A percentile compares a stretch with the other conserved stretches of the same genome.
Conservation (phyloP, 2,329 filamentous ascomycete genomes). For the Colletotrichum viniferum region DNA sequence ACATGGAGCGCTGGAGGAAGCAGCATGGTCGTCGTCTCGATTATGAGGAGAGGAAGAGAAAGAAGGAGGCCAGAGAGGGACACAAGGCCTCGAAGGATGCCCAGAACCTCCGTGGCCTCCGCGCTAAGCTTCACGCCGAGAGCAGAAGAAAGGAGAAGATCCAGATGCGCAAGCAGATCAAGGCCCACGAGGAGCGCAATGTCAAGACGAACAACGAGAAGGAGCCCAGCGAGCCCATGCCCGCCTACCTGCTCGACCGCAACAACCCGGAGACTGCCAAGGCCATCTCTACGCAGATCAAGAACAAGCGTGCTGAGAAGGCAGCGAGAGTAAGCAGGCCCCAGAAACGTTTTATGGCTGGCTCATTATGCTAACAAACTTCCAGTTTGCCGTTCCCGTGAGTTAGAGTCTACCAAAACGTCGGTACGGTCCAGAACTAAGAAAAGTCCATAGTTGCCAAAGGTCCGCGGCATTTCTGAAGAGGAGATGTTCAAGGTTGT, state of each 20-base stretch:
- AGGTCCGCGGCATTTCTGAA: slow-evolving; percentile 71
- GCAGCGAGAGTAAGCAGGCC: slow-evolving; percentile 61
- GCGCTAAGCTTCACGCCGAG: slow-evolving; percentile 92
- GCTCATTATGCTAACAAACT: background rate
- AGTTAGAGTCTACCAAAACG: background rate
- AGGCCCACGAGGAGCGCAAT: slow-evolving; percentile 93
- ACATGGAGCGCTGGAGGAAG: slow-evolving; percentile 59
- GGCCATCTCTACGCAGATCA: slow-evolving; percentile 83
- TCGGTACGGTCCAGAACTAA: slow-evolving; percentile 56
- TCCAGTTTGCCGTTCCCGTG: slow-evolving; percentile 77
- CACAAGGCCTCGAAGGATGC: slow-evolving; percentile 90
- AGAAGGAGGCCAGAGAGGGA: slow-evolving; percentile 84
- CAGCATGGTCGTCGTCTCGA: slow-evolving; percentile 64
- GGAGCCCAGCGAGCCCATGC: slow-evolving; percentile 80
- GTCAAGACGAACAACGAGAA: slow-evolving; percentile 86
- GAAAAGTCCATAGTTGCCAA: background rate
- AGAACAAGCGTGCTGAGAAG: slow-evolving; percentile 94
- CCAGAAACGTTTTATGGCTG: background rate
- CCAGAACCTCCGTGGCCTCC: slow-evolving; percentile 88
- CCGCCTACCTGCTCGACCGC: slow-evolving; percentile 94
- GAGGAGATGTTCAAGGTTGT: slow-evolving; percentile 98
- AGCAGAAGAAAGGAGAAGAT: slow-evolving; percentile 97
- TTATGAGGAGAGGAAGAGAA: slow-evolving; percentile 87
- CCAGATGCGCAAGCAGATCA: slow-evolving; percentile 94
- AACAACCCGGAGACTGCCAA: slow-evolving; percentile 63